Percentiles rank a stretch among this genome's conserved stretches.
phyloP scores from a whole-genome alignment of 2,329 filamentous ascomycete genomes.

The Colletotrichum australisinense region DNA sequence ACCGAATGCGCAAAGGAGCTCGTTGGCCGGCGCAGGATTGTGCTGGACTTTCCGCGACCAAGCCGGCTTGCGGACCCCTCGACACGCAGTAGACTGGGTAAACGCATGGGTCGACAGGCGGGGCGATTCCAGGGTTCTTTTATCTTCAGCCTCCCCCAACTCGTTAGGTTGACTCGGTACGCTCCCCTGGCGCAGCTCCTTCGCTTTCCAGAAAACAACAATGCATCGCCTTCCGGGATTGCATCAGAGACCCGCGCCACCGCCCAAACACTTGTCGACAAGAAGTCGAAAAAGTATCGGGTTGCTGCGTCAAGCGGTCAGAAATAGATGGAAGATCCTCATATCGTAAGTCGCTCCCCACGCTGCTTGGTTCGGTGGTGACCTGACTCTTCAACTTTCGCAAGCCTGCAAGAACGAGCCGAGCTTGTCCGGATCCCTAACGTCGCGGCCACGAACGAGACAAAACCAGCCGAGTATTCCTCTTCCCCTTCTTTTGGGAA shows the following conservation, averaged over 20 bases:
- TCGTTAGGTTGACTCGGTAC: no score
- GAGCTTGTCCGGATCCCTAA: not conserved
- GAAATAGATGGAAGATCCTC: not conserved
- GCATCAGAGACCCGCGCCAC: not conserved
- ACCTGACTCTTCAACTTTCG: not conserved
- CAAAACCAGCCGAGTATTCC: not conserved
- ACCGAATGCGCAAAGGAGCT: not conserved
- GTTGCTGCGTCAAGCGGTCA: not conserved
- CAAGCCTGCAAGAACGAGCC: not conserved
- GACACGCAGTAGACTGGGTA: not conserved
- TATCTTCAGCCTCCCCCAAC: no score
- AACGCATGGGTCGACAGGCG: not conserved
- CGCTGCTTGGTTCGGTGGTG: not conserved
- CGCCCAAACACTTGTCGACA: not conserved
- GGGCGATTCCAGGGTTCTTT: not conserved
- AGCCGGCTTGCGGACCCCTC: not conserved
- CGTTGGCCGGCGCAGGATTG: not conserved
- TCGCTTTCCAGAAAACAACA: not conserved
- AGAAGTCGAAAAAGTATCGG: not conserved
- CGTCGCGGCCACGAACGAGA: not conserved
- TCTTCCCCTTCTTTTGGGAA: not conserved
- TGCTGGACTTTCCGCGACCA: not conserved
- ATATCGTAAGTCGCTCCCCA: not conserved
- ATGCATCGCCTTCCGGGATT: not conserved
- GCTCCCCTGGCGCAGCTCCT: not conserved